A percentile compares a stretch with the other conserved stretches of the same genome.
Conservation (phyloP, 2,329 filamentous ascomycete species). For the Ophiocordyceps camponoti-saundersi region DNA sequence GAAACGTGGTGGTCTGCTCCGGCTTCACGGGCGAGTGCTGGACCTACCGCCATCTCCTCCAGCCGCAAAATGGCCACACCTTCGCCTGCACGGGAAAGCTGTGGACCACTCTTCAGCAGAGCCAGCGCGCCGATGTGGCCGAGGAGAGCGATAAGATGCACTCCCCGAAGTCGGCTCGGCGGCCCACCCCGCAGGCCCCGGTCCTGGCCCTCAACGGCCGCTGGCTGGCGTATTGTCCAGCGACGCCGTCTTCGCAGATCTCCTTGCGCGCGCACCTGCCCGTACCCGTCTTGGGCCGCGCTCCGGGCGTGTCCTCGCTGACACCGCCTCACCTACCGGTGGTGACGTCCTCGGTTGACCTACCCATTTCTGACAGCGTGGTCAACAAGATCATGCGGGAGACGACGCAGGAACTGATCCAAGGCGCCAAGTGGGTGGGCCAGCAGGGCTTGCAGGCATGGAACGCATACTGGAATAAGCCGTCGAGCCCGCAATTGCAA, state of each 20-base stretch:
- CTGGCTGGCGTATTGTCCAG: conserved; percentile 65
- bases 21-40: conserved; percentile 77
- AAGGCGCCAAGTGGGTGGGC: conserved; percentile 58
- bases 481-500: conserved; percentile 17
- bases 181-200: conserved; percentile 36
- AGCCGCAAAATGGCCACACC: conserved; percentile 22
- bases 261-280: conserved; percentile 51
- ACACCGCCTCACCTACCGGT: conserved; percentile 53
- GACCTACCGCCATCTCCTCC: conserved; percentile 42
- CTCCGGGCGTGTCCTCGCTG: conserved; percentile 39
- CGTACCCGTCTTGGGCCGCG: conserved; percentile 34
- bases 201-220: conserved; percentile 53
- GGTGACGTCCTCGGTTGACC: conserved; percentile 50
- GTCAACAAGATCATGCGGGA: conserved; percentile 65
- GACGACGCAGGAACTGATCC: conserved; percentile 61
- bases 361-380: conserved; percentile 54
- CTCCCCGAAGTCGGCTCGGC: conserved; percentile 17
- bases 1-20: conserved; percentile 58
- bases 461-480: conserved; percentile 64
- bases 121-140: conserved; percentile 26
- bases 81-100: conserved; percentile 68
- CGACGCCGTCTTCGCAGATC: conserved; percentile 52
- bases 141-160: conserved; percentile 27
- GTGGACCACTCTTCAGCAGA: conserved; percentile 72
- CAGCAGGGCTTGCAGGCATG: conserved; percentile 63